Evolutionary conservation across 2,329 filamentous ascomycete genomes (phyloP).

Genomic region (Tolypocladium paradoxum): DNA sequence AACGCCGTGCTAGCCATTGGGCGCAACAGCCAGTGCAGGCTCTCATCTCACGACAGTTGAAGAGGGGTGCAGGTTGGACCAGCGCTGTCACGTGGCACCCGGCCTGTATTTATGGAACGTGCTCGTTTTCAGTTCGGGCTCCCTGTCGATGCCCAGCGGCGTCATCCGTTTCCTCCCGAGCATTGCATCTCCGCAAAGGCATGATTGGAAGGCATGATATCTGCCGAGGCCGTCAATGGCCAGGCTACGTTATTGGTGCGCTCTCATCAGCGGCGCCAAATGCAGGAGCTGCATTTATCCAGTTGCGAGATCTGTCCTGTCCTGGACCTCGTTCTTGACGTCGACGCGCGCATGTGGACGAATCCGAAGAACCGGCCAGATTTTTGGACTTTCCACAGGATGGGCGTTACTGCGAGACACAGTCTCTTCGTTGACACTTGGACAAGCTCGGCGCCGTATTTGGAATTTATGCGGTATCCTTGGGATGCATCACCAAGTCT

Average conservation of each 20-base stretch:
- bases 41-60: not conserved
- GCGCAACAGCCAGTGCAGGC: not conserved
- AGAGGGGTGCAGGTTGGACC: not conserved
- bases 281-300: not conserved
- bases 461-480: not conserved
- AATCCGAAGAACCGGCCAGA: not conserved
- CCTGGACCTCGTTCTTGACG: constrained; percentile 1
- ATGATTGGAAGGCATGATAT: not conserved
- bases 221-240: not conserved
- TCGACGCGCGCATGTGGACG: not conserved
- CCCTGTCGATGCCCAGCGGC: not conserved
- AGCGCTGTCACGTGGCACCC: not conserved
- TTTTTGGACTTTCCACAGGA: not conserved
- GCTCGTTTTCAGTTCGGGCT: not conserved
- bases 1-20: constrained; percentile 6
- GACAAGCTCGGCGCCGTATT: not conserved
- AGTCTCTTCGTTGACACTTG: not conserved
- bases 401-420: not conserved
- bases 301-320: not conserved
- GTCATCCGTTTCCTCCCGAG: constrained; percentile 3
- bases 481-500: not conserved
- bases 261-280: not conserved
- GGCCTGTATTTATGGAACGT: not conserved
- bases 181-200: constrained; percentile 2
- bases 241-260: not conserved